Evolutionary conservation across 2,329 filamentous ascomycete genomes (phyloP).

Genomic region (Colletotrichum noveboracense): DNA sequence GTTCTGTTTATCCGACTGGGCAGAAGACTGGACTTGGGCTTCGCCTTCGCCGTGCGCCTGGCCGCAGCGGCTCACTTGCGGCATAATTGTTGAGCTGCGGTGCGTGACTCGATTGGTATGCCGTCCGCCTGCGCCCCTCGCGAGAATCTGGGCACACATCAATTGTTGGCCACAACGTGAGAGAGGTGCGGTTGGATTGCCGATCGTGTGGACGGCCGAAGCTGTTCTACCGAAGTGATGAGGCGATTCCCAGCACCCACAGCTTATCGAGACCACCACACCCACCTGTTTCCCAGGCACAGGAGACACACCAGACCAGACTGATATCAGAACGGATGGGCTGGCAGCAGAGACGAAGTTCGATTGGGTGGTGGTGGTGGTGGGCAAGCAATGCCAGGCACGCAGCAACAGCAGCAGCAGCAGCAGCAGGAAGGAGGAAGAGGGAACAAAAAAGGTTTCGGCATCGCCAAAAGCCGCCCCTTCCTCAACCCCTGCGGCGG

Average conservation of each 20-base stretch:
- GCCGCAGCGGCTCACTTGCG: not conserved
- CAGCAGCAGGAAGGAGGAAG: not conserved
- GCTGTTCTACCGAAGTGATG: not conserved
- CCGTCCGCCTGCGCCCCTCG: not conserved
- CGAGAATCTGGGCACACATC: not conserved
- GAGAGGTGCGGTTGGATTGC: not conserved
- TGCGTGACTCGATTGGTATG: conserved; percentile 6
- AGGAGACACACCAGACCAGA: not conserved
- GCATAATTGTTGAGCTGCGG: not conserved
- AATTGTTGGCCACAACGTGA: not conserved
- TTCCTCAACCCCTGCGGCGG: conserved; percentile 17
- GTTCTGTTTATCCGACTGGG: not conserved
- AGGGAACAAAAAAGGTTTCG: conserved; percentile 19
- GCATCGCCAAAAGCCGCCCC: conserved; percentile 18
- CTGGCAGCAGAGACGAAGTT: not conserved
- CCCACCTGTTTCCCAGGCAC: not conserved
- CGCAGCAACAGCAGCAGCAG: not conserved
- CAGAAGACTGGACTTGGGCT: not conserved
- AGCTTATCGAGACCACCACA: not conserved
- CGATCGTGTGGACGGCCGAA: not conserved
- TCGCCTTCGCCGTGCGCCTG: not conserved
- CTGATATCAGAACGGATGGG: conserved; percentile 2
- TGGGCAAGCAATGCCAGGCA: not conserved
- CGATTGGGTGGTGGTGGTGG: not conserved
- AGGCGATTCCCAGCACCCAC: conserved; percentile 5